Evolutionary conservation across 768 basidiomycete genomes (phyloP).

Genomic region (Suillus alpinus): DNA sequence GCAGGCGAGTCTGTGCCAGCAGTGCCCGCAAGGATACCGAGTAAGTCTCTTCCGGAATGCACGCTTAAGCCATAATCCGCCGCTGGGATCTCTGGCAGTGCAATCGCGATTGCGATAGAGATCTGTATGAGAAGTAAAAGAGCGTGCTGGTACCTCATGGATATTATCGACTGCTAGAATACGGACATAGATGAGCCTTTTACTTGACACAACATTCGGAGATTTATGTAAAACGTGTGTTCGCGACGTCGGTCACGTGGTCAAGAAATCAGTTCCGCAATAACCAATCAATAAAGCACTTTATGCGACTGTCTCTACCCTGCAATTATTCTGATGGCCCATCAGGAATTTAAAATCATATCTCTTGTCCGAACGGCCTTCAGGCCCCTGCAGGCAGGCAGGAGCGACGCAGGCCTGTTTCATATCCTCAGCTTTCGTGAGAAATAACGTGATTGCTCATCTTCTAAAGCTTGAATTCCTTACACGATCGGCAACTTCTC

Average conservation of each 20-base stretch:
- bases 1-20: not conserved
- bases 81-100: not conserved
- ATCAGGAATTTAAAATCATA: not conserved
- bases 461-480: constrained; percentile 5
- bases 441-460: constrained; percentile 4
- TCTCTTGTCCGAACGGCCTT: not conserved
- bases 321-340: not conserved
- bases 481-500: constrained; percentile 8
- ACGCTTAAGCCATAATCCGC: not conserved
- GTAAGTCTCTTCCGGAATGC: constrained; percentile 9
- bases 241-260: constrained; percentile 4
- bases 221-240: not conserved
- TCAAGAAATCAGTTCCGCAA: not conserved
- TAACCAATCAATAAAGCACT: not conserved
- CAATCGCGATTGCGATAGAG: constrained; percentile 5
- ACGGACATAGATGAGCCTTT: not conserved
- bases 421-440: constrained; percentile 2
- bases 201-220: not conserved
- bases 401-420: not conserved
- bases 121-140: constrained; percentile 2
- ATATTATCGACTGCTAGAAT: not conserved
- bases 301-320: not conserved
- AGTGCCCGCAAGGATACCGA: constrained; percentile 15
- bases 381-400: not conserved
- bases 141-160: constrained; percentile 2